Percentiles rank a stretch among this genome's conserved stretches.
Conservation (phyloP, 1,284 basidiomycete species). For the Ustilago tritici region DNA sequence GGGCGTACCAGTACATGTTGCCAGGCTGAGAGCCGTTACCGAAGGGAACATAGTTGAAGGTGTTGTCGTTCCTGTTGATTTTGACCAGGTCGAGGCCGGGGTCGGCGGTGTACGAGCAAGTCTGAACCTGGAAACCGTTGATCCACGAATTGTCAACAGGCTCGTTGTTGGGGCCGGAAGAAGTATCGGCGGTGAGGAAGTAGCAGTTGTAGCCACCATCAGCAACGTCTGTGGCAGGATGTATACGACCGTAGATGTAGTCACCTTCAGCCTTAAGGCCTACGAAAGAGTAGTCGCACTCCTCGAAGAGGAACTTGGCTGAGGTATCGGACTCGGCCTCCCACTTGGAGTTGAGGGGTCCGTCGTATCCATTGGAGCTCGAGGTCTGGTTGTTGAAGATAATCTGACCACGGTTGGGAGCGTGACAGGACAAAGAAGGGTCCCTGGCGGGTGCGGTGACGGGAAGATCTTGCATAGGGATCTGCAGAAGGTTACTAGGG, state of each 20-base stretch:
- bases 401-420: slow-evolving; percentile 12
- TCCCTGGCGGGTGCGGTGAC: slow-evolving; percentile 8
- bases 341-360: slow-evolving; percentile 20
- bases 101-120: slow-evolving; percentile 14
- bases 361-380: slow-evolving; percentile 19
- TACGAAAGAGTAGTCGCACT: slow-evolving; percentile 28
- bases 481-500: background rate
- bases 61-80: slow-evolving; percentile 17
- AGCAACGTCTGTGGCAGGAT: slow-evolving; percentile 15
- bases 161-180: background rate
- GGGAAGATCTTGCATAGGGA: background rate
- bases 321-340: slow-evolving; percentile 18
- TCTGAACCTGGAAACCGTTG: slow-evolving; percentile 12
- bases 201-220: slow-evolving; percentile 24
- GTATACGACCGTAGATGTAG: slow-evolving; percentile 29
- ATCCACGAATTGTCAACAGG: slow-evolving; percentile 3
- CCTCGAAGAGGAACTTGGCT: slow-evolving; percentile 31
- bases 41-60: slow-evolving; percentile 14
- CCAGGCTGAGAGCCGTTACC: background rate
- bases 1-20: slow-evolving; percentile 17
- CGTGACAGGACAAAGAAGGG: slow-evolving; percentile 15
- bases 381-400: slow-evolving; percentile 31
- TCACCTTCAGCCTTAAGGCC: slow-evolving; percentile 16
- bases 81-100: slow-evolving; percentile 13
- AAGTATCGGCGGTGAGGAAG: background rate